Percentiles rank a stretch among this genome's conserved stretches.
Conservation (phyloP, 139 green algal species). For the Closterium sp. region DNA sequence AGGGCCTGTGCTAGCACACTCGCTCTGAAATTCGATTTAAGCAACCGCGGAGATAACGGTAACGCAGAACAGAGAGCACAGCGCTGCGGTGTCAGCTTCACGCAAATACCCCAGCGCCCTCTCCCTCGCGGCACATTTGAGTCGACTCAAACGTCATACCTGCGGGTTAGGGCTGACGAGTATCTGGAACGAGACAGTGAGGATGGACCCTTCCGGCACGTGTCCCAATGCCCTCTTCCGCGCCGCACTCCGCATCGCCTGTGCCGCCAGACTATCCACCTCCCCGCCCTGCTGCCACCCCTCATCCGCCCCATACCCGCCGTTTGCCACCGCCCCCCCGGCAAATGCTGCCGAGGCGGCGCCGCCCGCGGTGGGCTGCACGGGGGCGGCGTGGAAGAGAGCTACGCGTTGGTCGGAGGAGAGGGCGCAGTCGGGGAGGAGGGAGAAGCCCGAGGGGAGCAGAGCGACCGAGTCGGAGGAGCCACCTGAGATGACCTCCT, state of each 20-base stretch:
- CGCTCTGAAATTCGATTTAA: no score
- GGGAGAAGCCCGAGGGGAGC: slow-evolving; percentile 42
- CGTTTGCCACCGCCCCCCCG: neutral
- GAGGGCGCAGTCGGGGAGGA: slow-evolving; percentile 21
- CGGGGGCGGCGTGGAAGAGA: neutral
- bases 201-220: slow-evolving; percentile 1
- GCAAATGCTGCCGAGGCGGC: neutral
- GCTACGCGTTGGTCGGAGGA: neutral
- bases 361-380: neutral
- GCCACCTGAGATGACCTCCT: slow-evolving; percentile 37
- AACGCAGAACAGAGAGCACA: no score
- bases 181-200: slow-evolving; percentile 42
- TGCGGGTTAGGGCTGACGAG: slow-evolving; percentile 36
- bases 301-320: neutral
- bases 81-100: no score
- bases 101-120: no score
- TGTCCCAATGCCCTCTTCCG: neutral
- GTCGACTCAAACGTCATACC: no score
- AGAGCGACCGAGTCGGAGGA: slow-evolving; percentile 41
- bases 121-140: no score
- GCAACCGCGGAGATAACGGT: no score
- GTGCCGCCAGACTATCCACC: neutral
- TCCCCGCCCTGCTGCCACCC: neutral
- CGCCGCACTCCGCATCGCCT: neutral
- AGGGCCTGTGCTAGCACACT: no score